phyloP scores from a whole-genome alignment of 78 protist species.

The Dictyostelium intermedium region DNA sequence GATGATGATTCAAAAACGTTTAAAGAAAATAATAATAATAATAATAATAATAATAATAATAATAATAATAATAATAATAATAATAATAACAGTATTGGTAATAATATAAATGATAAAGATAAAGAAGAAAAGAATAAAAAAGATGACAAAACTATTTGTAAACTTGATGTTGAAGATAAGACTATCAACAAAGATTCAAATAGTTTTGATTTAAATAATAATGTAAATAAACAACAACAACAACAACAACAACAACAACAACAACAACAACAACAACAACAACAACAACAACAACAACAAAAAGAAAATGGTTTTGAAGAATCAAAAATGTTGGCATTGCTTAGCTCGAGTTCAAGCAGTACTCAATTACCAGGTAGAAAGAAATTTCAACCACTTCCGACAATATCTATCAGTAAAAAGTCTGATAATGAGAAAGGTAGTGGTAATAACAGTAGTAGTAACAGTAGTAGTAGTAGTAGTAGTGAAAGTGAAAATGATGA shows the following conservation, averaged over 20 bases:
- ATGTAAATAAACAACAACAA: neutral
- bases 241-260: neutral
- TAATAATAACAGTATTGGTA: neutral
- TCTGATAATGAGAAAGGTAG: neutral
- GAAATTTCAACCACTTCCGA: neutral
- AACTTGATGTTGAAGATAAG: neutral
- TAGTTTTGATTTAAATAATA: neutral
- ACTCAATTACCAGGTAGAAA: neutral
- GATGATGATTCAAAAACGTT: too few relatives aligned
- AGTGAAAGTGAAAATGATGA: neutral
- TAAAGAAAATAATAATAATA: neutral
- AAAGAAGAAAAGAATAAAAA: neutral
- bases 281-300: neutral
- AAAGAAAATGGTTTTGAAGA: neutral
- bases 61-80: neutral
- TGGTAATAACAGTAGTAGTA: too few relatives aligned
- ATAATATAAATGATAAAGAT: neutral
- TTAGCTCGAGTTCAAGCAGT: neutral
- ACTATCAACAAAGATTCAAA: neutral
- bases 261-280: neutral
- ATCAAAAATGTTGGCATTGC: neutral
- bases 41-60: too few relatives aligned
- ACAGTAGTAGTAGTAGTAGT: neutral
- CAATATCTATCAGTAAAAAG: neutral
- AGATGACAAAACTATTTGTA: neutral